Evolutionary conservation across 306 rosid species (phyloP).

Genomic region (Rosa lucieae): DNA sequence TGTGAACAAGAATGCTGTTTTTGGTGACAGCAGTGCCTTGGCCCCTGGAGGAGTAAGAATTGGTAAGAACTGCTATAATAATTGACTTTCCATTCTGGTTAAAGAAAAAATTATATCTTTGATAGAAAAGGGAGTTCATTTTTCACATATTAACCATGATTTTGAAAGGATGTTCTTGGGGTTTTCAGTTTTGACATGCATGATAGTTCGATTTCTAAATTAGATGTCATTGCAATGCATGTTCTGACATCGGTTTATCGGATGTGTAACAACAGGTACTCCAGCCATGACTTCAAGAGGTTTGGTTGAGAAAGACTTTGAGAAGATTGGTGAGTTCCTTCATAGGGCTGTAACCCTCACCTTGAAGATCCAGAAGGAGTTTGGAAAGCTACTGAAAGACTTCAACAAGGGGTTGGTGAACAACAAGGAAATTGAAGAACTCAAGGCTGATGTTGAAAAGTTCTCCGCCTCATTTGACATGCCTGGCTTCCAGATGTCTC

Average conservation of each 20-base stretch:
- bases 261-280: constrained; percentile 52
- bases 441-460: constrained; percentile 86
- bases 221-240: background rate
- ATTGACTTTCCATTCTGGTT: background rate
- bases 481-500: constrained; percentile 77
- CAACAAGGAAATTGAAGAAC: constrained; percentile 77
- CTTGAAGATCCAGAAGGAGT: constrained; percentile 68
- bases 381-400: constrained; percentile 89
- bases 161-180: background rate
- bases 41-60: constrained; percentile 96
- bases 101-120: background rate
- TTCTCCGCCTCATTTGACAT: constrained; percentile 72
- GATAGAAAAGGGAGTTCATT: background rate
- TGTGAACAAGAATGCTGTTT: constrained; percentile 95
- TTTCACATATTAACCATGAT: background rate
- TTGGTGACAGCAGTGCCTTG: constrained; percentile 97
- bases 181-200: background rate
- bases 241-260: constrained; percentile 18
- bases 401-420: constrained; percentile 88
- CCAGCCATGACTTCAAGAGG: constrained; percentile 99
- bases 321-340: constrained; percentile 90
- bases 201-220: background rate
- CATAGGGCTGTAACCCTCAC: constrained; percentile 82
- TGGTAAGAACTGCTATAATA: constrained; percentile 48
- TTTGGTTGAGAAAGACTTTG: constrained; percentile 87